Evolutionary conservation across 371 early-diverging fungal species (phyloP).

Genomic region (Chytridium lagenaria): DNA sequence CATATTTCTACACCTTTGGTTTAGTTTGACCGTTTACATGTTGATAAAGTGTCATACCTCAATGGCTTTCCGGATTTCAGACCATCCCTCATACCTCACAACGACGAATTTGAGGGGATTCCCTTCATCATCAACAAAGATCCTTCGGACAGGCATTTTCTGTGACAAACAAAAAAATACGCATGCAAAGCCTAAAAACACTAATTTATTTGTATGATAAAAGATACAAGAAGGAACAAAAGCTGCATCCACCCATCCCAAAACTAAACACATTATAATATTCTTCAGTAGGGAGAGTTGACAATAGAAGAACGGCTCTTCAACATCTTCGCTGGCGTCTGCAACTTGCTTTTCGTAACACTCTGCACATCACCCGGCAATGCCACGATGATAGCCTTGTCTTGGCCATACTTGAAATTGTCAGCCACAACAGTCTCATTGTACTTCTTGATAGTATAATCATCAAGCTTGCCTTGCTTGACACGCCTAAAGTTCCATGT

Average conservation of each 20-base stretch:
- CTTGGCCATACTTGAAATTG: constrained; percentile 72
- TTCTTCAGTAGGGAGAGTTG: constrained; percentile 48
- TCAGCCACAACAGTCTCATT: constrained; percentile 84
- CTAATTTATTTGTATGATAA: no score
- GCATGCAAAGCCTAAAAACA: no score
- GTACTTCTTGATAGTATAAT: constrained; percentile 88
- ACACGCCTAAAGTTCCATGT: constrained; percentile 93
- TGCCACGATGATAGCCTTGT: constrained; percentile 53
- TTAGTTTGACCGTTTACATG: not conserved
- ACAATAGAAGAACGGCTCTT: constrained; percentile 51
- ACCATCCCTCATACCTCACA: not conserved
- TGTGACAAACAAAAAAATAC: not conserved
- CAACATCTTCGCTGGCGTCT: constrained; percentile 55
- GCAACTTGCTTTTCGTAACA: constrained; percentile 44
- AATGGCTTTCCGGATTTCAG: not conserved
- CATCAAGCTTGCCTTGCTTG: constrained; percentile 71
- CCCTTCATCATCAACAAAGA: constrained; percentile 10
- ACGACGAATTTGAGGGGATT: constrained; percentile 3
- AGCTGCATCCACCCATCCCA: no score
- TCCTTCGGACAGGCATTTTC: not conserved
- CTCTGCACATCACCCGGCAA: constrained; percentile 67
- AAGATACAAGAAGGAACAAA: no score
- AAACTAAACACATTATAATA: not conserved
- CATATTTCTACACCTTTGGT: constrained; percentile 8
- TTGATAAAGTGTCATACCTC: not conserved